Evolutionary conservation across 192 early-diverging fungal genomes (phyloP), one percentile per base, ranked within the genome.

Genomic region (Coemansia javaensis): DNA sequence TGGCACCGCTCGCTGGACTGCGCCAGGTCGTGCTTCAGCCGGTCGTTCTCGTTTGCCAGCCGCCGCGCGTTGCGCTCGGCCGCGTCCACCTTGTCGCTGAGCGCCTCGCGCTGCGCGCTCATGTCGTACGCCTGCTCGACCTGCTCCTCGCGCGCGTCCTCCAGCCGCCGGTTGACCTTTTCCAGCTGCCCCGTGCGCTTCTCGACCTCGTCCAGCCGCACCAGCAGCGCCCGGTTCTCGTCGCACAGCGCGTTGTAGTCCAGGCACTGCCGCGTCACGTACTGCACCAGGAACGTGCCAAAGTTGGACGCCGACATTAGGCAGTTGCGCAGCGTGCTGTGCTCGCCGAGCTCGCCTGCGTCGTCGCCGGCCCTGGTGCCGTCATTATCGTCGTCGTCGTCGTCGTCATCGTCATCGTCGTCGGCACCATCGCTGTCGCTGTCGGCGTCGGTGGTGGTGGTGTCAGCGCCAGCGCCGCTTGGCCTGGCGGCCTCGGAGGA

Each of bases 1-100:
- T 83, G 80, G 17, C 78, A 56, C 33, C 82, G 77, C 40, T 83
- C 79, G n/a, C 77, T 77, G 6, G 80, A 57, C 9, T 50, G 31
- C 15, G 58, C 52, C 1, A 84, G 66, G 10, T 79, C 69, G 5
- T 78, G 78, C 39, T 76, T 66, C 11, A 83, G 37, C 37, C 72
- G 77, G 33, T 77, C 77, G 22, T 79, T 79, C 35, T 88, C 85
- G 38, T 66, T 75, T 1, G 32, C 36, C 41, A 58, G 32, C 10
- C 61, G 59, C 13, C 57, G 50, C 27, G 32, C 48, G 11, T 30
- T 63, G 30, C 59, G 53, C 8, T 63, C 59, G 4, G 34, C 42
- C 0, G 35, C 43, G 11, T 62, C 49, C 14, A 64, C n/a, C 51
- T 60, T 50, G 2, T 69, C 60, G 13, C 16, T 14, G 11, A 64